phyloP scores from a whole-genome alignment of 176 grass and related monocot genomes.

The Rhynchospora pubera region DNA sequence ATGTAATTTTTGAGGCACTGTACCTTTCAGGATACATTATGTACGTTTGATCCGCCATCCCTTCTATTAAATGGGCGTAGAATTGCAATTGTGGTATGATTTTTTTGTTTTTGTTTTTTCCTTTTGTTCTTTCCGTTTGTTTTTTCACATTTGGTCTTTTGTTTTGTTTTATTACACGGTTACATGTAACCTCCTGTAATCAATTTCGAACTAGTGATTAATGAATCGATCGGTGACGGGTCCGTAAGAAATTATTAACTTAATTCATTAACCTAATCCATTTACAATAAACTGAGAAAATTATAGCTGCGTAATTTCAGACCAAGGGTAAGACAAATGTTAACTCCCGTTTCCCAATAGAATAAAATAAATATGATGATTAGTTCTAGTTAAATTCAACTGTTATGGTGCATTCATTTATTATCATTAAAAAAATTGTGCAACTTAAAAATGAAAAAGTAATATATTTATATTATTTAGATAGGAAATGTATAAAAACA shows the following conservation, averaged over 20 bases:
- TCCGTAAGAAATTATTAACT: not conserved
- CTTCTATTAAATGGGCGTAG: not conserved
- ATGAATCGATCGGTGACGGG: not conserved
- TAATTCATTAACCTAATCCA: not conserved
- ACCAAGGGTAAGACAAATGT: not conserved
- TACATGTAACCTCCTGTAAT: slow-evolving; percentile 2
- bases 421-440: too few relatives aligned
- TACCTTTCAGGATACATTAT: not conserved
- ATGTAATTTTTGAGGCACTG: not conserved
- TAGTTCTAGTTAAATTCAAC: too few relatives aligned
- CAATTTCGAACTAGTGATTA: not conserved
- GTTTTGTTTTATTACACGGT: not conserved
- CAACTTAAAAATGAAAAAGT: too few relatives aligned
- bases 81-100: not conserved
- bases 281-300: not conserved
- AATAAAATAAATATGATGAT: too few relatives aligned
- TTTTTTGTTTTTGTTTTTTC: not conserved
- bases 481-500: too few relatives aligned
- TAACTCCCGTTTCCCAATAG: too few relatives aligned
- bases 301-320: not conserved
- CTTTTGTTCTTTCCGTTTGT: not conserved
- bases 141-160: slow-evolving; percentile 4
- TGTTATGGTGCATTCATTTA: too few relatives aligned
- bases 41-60: not conserved
- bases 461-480: too few relatives aligned